Conservation (phyloP, 2,329 filamentous ascomycete genomes). For the Arthrocladium fulminans region DNA sequence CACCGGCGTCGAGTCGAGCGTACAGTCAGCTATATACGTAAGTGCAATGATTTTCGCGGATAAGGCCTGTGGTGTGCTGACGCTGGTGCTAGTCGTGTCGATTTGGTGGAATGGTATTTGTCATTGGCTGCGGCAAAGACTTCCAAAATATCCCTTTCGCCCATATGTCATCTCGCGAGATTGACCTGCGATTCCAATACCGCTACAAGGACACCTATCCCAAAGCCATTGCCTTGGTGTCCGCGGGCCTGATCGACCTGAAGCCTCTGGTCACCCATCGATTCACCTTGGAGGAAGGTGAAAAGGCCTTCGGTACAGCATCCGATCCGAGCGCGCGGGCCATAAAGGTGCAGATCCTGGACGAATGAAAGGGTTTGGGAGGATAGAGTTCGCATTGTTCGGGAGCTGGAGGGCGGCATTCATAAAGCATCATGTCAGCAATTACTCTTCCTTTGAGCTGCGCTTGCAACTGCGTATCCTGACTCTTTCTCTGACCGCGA, state of each 20-base stretch:
- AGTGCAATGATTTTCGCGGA: background rate
- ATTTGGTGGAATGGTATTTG: constrained; percentile 31
- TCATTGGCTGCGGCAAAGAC: constrained; percentile 31
- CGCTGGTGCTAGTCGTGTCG: constrained; percentile 20
- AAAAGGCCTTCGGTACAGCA: constrained; percentile 30
- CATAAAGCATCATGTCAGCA: background rate
- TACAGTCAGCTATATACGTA: constrained; percentile 50
- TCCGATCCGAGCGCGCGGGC: constrained; percentile 29
- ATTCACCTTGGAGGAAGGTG: constrained; percentile 29
- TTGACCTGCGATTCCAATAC: constrained; percentile 34
- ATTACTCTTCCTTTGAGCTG: too few species aligned
- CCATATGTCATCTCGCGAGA: constrained; percentile 30
- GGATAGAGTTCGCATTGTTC: background rate
- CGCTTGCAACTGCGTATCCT: too few species aligned
- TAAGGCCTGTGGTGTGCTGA: background rate
- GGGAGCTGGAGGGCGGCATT: background rate
- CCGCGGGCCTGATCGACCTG: constrained; percentile 31
- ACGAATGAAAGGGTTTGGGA: constrained; percentile 14
- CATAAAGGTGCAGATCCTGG: constrained; percentile 27
- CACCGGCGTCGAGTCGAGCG: constrained; percentile 56
- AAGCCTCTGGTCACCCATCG: constrained; percentile 34
- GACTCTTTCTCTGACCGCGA: constrained; percentile 35
- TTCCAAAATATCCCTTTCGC: constrained; percentile 33
- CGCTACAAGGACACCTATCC: constrained; percentile 34
- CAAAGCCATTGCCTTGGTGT: constrained; percentile 23